Conservation (phyloP, 495 filamentous ascomycete species). For the Penicillium arizonense region DNA sequence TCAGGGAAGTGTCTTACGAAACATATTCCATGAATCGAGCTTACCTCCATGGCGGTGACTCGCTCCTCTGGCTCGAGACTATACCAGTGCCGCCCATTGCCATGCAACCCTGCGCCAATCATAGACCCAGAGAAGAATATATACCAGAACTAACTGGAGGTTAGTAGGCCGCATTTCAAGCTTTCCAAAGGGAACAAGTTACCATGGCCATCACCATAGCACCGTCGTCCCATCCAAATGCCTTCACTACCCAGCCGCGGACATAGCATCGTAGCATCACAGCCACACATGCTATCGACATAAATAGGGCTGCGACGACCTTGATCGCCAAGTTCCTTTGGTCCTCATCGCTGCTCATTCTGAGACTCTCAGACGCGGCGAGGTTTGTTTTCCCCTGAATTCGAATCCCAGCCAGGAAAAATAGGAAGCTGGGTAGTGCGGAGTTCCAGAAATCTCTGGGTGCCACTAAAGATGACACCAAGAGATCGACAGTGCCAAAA, state of each 20-base stretch:
- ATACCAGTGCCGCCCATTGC: constrained; percentile 15
- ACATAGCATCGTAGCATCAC: constrained; percentile 16
- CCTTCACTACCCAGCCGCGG: constrained; percentile 9
- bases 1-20: neutral
- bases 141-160: constrained; percentile 11
- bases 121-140: constrained; percentile 17
- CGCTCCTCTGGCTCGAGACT: constrained; percentile 7
- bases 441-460: no score
- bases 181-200: neutral
- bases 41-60: constrained; percentile 18
- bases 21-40: no score
- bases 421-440: no score
- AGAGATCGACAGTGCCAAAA: no score
- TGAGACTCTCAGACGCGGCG: neutral
- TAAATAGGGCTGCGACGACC: constrained; percentile 6
- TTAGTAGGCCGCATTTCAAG: neutral
- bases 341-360: constrained; percentile 5
- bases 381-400: no score
- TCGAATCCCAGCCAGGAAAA: no score
- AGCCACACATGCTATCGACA: constrained; percentile 4
- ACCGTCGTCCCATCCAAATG: constrained; percentile 18
- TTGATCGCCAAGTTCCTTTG: constrained; percentile 5
- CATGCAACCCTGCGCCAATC: constrained; percentile 17
- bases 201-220: constrained; percentile 17
- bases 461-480: no score